A percentile compares a stretch with the other conserved stretches of the same genome.
Conservation (phyloP, 169 alveolate species). For the Pseudocohnilembus persalinus region DNA sequence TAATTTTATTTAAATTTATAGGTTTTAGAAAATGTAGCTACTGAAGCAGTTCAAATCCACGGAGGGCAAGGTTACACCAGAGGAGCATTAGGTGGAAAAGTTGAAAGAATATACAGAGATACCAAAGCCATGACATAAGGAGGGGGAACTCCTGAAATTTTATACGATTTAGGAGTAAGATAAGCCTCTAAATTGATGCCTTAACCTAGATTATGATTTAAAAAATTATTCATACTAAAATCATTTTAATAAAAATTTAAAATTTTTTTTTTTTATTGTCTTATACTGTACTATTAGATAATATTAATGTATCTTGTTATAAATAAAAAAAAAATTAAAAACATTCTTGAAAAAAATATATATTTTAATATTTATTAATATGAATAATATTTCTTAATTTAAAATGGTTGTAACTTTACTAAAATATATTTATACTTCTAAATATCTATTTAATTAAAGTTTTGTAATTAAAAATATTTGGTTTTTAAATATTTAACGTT, state of each 20-base stretch:
- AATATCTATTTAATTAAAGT: no score
- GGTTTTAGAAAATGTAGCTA: not conserved
- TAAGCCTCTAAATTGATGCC: not conserved
- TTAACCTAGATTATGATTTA: not conserved
- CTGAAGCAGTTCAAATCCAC: not conserved
- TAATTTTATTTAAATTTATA: no score
- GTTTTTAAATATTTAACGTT: no score
- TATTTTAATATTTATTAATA: no score
- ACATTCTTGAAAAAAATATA: no score
- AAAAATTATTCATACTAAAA: not conserved
- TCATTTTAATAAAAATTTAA: no score
- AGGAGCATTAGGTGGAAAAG: not conserved
- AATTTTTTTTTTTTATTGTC: no score
- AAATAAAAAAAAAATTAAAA: no score
- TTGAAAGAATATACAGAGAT: not conserved
- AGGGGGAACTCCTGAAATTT: not conserved
- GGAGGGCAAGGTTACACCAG: not conserved
- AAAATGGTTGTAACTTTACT: no score
- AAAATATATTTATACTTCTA: no score
- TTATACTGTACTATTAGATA: not conserved
- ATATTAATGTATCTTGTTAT: no score
- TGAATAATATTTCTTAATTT: not conserved
- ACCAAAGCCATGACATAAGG: not conserved
- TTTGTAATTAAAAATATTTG: no score
- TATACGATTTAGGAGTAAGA: not conserved